Evolutionary conservation across 805 yeast species (phyloP), one percentile per base, ranked within the genome.

Genomic region (Saccharomycopsis babjevae): DNA sequence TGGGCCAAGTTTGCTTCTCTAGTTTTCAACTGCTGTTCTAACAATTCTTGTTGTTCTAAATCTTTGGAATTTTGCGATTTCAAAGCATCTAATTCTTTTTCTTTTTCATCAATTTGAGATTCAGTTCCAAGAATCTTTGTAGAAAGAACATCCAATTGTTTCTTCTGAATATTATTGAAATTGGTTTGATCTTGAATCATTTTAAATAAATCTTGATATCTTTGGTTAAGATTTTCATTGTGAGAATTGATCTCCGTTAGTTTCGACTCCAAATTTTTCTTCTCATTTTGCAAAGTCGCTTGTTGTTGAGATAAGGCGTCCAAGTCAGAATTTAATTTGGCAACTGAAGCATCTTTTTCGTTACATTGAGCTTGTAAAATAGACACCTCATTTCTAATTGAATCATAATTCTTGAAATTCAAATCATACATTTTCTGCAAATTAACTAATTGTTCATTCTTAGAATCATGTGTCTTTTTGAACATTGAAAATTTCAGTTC

Each of bases 321-420:
- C 0, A 46, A 20, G 15, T 46, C 52, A 46, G 32, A 16, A 25
- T 20, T 46, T 13, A 46, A 46, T 13, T 46, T 46, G 22, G 52
- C 10, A 46, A 46, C 28, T 11, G n/a, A 5, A 83, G 57, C 71
- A 62, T 89, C 88, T 56, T 86, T 79, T 5, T 88, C 83, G 70
- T 88, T 86, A 67, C 81, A 80, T 67, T 82, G 86, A 11, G 96
- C 96, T 70, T 91, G 96, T 1, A 88, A 80, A 52, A 88, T 79
- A 0, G 89, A 81, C 0, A 89, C 77, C 67, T 89, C 92, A 59
- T 88, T 83, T 66, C 86, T 77, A 66, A 91, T 74, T 50, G 82
- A 79, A 61, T 85, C 90, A 5, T 86, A 79, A 68, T 91, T 96
- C 59, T 76, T 78, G 55, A 79, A 82, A 0, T 91, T 81, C 7